Base-by-base conservation (phyloP, 2,329 filamentous ascomycete genomes). In the Aureobasidium sp. region DNA sequence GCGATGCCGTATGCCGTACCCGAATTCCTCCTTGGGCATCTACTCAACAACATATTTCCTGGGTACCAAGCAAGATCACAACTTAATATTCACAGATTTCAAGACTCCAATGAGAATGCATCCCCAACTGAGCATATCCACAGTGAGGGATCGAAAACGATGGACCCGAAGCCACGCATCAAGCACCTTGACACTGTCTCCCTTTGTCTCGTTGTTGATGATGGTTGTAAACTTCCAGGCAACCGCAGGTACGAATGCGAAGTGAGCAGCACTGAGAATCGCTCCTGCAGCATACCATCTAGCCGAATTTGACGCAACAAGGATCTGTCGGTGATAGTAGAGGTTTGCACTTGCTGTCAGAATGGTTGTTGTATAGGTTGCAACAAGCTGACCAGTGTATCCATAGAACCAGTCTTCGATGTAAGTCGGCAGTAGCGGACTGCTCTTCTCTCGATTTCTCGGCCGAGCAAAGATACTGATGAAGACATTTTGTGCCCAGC, bases 401-500 rank as follows among this genome's bases (percentile, higher is more conserved):
- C 57, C 44, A 9, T 50, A 50, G 32, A 57, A 45, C 53, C 53
- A 57, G 11, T 57, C 53, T 27, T 32, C 37, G n/a, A 59, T 13
- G 27, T 49, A 59, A 14, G 45, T 49, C 3, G 57, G 57, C 5
- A 59, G 45, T 4, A 59, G 9, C 2, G 34, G 5, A 14, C 44
- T 59, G 36, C 57, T 50, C 45, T 59, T 50, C 11, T 49, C 57
- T 30, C 47, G 21, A 16, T 59, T 59, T 27, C 37, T 29, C 5
- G 11, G 14, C 29, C 45, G 39, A 6, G 57, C 42, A 14, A 59
- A 50, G 16, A 50, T 59, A 7, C 44, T 42, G 45, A 59, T 39
- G 29, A 59, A 59, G 13, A 42, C 44, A 11, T 59, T 49, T n/a
- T 59, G 57, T 11, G 34, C 45, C 57, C 57, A 59, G 47, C 57